Evolutionary conservation across 2,329 filamentous ascomycete species (phyloP).

Genomic region (Stagonosporopsis vannaccii): DNA sequence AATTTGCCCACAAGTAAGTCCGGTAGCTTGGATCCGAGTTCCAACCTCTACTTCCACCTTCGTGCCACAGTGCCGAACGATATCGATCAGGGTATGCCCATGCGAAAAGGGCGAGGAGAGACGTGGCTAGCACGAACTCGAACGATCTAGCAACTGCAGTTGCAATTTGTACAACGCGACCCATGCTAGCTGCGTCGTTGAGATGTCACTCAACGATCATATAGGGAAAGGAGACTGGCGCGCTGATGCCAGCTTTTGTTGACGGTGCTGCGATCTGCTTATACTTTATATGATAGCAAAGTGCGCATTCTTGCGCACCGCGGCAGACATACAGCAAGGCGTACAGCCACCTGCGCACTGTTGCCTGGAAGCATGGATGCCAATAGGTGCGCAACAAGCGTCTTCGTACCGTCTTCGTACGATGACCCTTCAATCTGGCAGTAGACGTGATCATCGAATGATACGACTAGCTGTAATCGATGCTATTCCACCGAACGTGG

Average conservation of each 20-base stretch:
- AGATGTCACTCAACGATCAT: neutral
- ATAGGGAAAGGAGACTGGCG: too few relatives aligned
- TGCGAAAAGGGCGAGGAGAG: constrained; percentile 19
- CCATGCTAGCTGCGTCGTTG: neutral
- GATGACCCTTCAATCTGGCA: neutral
- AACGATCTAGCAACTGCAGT: constrained; percentile 8
- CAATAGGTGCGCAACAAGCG: neutral
- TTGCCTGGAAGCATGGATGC: neutral
- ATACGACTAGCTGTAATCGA: neutral
- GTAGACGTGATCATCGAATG: neutral
- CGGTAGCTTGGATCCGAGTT: constrained; percentile 28
- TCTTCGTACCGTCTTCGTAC: neutral
- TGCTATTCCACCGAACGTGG: neutral
- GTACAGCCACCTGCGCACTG: neutral
- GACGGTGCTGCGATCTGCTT: neutral
- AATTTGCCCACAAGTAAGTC: constrained; percentile 29
- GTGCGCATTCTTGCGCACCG: constrained; percentile 8
- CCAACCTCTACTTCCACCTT: constrained; percentile 25
- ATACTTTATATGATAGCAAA: neutral
- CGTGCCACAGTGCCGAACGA: constrained; percentile 20
- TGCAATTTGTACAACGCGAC: neutral
- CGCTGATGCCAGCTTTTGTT: neutral
- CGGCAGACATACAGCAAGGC: neutral
- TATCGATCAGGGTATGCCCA: constrained; percentile 18
- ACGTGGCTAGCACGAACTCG: constrained; percentile 15